These are phyloP conservation scores for Talinum fruticosum DNA, from an alignment of 148 eudicot genomes.

Conservation along the genomic window DNA sequence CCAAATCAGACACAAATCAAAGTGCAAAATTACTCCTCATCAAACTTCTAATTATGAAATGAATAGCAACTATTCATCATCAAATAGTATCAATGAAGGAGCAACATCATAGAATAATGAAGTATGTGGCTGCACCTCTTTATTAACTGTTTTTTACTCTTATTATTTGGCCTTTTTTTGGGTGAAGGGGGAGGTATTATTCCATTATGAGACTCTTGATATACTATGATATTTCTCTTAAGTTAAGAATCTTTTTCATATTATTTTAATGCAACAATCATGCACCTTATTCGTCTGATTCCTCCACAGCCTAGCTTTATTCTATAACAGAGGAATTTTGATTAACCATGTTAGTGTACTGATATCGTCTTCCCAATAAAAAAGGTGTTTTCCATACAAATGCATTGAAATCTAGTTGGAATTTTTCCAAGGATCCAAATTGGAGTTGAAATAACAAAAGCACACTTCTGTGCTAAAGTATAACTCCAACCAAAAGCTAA, in stretches of 20 bases:
- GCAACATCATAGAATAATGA: slow-evolving; percentile 26
- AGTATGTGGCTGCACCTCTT: slow-evolving; percentile 26
- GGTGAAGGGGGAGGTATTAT: not conserved
- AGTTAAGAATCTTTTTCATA: not conserved
- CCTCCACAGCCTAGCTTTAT: not conserved
- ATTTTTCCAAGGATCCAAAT: not conserved
- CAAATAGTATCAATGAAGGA: too few species aligned
- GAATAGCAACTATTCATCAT: too few species aligned
- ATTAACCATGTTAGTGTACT: not conserved
- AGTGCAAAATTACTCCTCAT: too few species aligned
- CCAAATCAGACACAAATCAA: too few species aligned
- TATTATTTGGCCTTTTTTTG: not conserved
- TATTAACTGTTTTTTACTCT: not conserved
- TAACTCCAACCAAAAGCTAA: too few species aligned
- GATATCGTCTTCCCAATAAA: not conserved
- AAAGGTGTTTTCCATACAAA: not conserved
- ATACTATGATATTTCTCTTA: not conserved
- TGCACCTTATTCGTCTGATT: not conserved
- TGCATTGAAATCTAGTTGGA: not conserved
- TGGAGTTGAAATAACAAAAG: too few species aligned
- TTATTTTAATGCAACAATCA: not conserved
- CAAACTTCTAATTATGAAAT: too few species aligned
- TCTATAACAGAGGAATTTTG: not conserved
- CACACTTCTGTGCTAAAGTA: too few species aligned
- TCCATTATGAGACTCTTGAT: not conserved